These are phyloP conservation scores for Colletotrichum somersetense DNA, from an alignment of 2,329 filamentous ascomycete species.

Conservation along the genomic window DNA sequence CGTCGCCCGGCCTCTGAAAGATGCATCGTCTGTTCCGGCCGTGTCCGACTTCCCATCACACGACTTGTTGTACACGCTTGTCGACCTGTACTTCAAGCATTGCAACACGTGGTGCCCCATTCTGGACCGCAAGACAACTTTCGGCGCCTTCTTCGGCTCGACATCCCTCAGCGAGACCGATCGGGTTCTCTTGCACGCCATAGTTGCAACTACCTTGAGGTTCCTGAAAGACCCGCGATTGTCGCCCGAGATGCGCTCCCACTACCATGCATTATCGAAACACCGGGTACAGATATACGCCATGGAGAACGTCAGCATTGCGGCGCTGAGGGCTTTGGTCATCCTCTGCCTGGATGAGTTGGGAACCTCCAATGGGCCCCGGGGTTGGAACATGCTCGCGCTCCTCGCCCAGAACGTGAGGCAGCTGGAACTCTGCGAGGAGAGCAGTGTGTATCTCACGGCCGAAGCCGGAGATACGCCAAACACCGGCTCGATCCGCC, in stretches of 20 bases:
- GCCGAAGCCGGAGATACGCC: conserved; percentile 50
- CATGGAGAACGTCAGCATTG: conserved; percentile 56
- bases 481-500: conserved; percentile 51
- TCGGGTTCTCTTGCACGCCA: conserved; percentile 58
- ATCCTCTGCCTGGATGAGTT: conserved; percentile 58
- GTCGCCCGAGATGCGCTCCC: conserved; percentile 53
- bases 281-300: conserved; percentile 57
- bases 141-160: conserved; percentile 56
- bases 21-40: conserved; percentile 51
- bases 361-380: conserved; percentile 58
- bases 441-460: conserved; percentile 54
- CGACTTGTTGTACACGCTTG: conserved; percentile 69
- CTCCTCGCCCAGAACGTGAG: conserved; percentile 54
- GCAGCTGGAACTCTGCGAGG: conserved; percentile 56
- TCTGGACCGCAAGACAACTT: conserved; percentile 58
- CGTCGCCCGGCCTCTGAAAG: conserved; percentile 40
- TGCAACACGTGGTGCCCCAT: conserved; percentile 71
- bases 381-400: conserved; percentile 57
- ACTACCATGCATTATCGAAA: conserved; percentile 56
- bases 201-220: conserved; percentile 57
- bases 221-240: conserved; percentile 57
- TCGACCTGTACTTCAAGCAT: conserved; percentile 74
- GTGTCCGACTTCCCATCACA: conserved; percentile 68
- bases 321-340: conserved; percentile 55
- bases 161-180: conserved; percentile 56